phyloP scores from a whole-genome alignment of 2,329 filamentous ascomycete species.

The Aureobasidium zeae region DNA sequence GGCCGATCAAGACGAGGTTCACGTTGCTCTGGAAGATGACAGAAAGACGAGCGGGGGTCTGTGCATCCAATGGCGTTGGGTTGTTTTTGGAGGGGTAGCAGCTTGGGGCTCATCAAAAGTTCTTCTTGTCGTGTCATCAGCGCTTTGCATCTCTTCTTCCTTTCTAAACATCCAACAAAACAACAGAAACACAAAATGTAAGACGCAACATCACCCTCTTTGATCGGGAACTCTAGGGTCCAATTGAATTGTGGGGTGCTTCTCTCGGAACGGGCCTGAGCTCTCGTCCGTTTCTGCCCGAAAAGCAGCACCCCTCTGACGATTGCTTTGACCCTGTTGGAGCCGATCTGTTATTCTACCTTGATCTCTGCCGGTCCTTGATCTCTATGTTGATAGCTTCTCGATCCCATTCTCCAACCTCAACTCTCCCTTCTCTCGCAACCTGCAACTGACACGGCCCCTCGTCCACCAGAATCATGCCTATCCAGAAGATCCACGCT shows the following conservation, averaged over 20 bases:
- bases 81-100: constrained; percentile 8
- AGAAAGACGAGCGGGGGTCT: no score
- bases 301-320: background rate
- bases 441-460: constrained; percentile 2
- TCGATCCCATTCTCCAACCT: no score
- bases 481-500: constrained; percentile 49
- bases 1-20: no score
- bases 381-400: no score
- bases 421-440: constrained; percentile 1
- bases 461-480: constrained; percentile 48
- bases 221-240: constrained; percentile 9
- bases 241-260: constrained; percentile 9
- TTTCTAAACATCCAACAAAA: constrained; percentile 9
- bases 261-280: background rate
- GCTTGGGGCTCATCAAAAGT: constrained; percentile 7
- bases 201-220: background rate
- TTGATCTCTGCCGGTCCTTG: background rate
- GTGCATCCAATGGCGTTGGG: no score
- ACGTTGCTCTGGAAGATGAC: no score
- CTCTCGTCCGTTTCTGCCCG: constrained; percentile 15
- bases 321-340: constrained; percentile 7
- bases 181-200: constrained; percentile 5
- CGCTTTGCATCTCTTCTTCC: background rate
- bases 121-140: constrained; percentile 1
- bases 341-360: background rate